Percentiles rank a stretch among this genome's conserved stretches.
Conservation (phyloP, 2,329 filamentous ascomycete genomes). For the Colletotrichum liaoningense region DNA sequence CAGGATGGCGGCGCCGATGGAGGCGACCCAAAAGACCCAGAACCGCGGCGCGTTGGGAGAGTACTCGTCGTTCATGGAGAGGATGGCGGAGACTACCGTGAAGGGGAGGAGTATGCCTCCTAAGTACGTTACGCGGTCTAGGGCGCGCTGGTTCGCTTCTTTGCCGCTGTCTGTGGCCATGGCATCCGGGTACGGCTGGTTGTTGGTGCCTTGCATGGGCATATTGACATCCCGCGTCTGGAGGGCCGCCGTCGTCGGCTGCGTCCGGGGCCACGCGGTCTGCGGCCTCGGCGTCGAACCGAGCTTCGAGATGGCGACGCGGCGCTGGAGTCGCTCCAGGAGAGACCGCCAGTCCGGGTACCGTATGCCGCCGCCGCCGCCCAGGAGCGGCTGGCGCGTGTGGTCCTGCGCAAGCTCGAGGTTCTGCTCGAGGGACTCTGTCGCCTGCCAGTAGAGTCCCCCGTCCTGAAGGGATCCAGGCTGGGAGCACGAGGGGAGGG, state of each 20-base stretch:
- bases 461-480: conserved; percentile 12
- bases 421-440: conserved; percentile 50
- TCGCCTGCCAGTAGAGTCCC: conserved; percentile 44
- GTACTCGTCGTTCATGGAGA: conserved; percentile 59
- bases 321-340: conserved; percentile 43
- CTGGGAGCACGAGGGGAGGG: conserved; percentile 37
- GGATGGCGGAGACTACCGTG: conserved; percentile 58
- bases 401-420: conserved; percentile 37
- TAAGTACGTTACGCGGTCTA: conserved; percentile 62
- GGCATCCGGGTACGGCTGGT: neutral
- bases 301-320: conserved; percentile 34
- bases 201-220: neutral
- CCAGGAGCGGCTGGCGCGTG: neutral
- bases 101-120: conserved; percentile 61
- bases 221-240: conserved; percentile 12
- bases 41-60: conserved; percentile 54
- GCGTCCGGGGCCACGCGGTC: conserved; percentile 30
- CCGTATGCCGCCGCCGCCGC: neutral
- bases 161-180: conserved; percentile 3
- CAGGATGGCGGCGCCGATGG: conserved; percentile 50
- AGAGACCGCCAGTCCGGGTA: conserved; percentile 46
- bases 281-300: conserved; percentile 36
- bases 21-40: conserved; percentile 61
- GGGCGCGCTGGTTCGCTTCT: conserved; percentile 51
- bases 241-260: conserved; percentile 19